phyloP scores from a whole-genome alignment of 1,284 basidiomycete species.

The Ustilago vetiveriae region DNA sequence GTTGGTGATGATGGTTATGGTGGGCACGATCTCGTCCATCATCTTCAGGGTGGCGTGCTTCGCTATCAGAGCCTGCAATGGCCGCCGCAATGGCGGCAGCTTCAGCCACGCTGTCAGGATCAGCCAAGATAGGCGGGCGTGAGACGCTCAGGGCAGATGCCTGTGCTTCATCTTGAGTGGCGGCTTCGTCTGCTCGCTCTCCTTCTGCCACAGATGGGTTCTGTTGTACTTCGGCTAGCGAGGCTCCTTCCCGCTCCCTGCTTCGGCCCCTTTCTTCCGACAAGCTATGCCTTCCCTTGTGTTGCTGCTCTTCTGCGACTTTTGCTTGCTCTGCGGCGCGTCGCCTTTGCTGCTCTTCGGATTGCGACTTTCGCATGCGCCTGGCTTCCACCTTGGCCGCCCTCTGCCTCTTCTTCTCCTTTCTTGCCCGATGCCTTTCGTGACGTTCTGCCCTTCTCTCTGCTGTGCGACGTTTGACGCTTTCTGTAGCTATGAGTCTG shows the following conservation, averaged over 20 bases:
- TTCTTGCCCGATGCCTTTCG: slow-evolving; percentile 22
- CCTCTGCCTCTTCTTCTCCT: slow-evolving; percentile 24
- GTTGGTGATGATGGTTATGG: slow-evolving; percentile 30
- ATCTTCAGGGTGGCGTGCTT: neutral
- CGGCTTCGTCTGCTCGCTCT: neutral
- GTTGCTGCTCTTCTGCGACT: slow-evolving; percentile 1
- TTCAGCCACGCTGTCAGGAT: slow-evolving; percentile 25
- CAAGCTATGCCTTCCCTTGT: neutral
- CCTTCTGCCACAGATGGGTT: neutral
- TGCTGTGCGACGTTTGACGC: slow-evolving; percentile 74
- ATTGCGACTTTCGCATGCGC: slow-evolving; percentile 22
- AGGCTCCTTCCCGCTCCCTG: slow-evolving; percentile 34
- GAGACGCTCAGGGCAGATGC: slow-evolving; percentile 23
- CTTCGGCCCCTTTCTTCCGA: slow-evolving; percentile 32
- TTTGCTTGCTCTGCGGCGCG: slow-evolving; percentile 13
- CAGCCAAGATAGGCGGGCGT: slow-evolving; percentile 13
- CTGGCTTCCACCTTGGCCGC: slow-evolving; percentile 24
- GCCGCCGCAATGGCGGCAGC: slow-evolving; percentile 21
- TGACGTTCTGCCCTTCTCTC: slow-evolving; percentile 27
- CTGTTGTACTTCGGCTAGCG: slow-evolving; percentile 18
- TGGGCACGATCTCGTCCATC: slow-evolving; percentile 8
- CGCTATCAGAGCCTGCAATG: slow-evolving; percentile 10
- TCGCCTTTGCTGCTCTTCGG: slow-evolving; percentile 26
- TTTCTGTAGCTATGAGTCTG: slow-evolving; percentile 80
- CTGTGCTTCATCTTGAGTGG: neutral